These are phyloP conservation scores for Echinosophora koreensis DNA, from an alignment of 306 rosid genomes.

Conservation along the genomic window DNA sequence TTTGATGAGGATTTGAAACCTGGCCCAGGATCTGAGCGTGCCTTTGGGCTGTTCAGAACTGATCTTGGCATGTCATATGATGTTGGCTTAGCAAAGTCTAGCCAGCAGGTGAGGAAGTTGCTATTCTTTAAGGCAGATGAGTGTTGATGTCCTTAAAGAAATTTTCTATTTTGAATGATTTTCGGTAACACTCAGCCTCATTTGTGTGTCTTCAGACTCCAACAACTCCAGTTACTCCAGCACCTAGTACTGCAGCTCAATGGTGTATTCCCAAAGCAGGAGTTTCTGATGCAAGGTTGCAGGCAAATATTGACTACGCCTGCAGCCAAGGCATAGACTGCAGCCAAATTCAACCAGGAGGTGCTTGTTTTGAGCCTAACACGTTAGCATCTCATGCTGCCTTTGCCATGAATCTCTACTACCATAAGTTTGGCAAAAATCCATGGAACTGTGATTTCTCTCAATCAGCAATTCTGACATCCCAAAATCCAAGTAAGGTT, in stretches of 20 bases:
- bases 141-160: background rate
- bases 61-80: constrained; percentile 75
- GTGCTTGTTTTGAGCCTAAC: constrained; percentile 86
- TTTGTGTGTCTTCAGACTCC: constrained; percentile 53
- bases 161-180: background rate
- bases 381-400: constrained; percentile 81
- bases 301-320: constrained; percentile 77
- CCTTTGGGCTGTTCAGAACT: constrained; percentile 78
- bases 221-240: constrained; percentile 53
- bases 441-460: constrained; percentile 94
- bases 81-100: constrained; percentile 74
- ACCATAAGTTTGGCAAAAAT: constrained; percentile 61
- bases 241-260: constrained; percentile 48
- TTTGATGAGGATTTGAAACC: constrained; percentile 83
- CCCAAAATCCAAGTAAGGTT: constrained; percentile 86
- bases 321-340: constrained; percentile 87
- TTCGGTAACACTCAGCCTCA: background rate
- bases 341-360: constrained; percentile 81
- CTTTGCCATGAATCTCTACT: constrained; percentile 93
- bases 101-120: constrained; percentile 63
- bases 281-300: constrained; percentile 68
- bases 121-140: background rate
- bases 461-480: constrained; percentile 77
- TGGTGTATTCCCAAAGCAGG: constrained; percentile 90
- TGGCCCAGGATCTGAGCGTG: constrained; percentile 77